Evolutionary conservation across 2,329 filamentous ascomycete genomes (phyloP).

Genomic region (Colletotrichum tropicale): DNA sequence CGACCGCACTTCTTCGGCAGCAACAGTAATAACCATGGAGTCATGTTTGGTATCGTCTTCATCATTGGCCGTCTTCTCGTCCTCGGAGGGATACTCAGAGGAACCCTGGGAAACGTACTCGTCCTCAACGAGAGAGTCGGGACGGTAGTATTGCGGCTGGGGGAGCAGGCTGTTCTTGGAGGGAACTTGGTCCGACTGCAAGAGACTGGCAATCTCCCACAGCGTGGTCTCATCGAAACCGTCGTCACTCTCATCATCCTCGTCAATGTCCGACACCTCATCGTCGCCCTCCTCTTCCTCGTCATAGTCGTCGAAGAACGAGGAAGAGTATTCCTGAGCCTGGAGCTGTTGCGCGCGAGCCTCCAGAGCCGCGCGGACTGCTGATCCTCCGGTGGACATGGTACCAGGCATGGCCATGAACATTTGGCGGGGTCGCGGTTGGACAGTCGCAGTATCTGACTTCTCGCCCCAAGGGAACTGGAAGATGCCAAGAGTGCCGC

Average conservation of each 20-base stretch:
- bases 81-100: conserved; percentile 25
- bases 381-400: conserved; percentile 45
- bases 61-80: conserved; percentile 28
- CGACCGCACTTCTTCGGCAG: conserved; percentile 25
- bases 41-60: conserved; percentile 25
- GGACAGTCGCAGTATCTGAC: conserved; percentile 58
- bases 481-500: conserved; percentile 67
- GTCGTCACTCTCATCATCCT: conserved; percentile 47
- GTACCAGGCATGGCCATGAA: conserved; percentile 57
- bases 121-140: conserved; percentile 27
- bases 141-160: conserved; percentile 18
- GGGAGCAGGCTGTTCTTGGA: conserved; percentile 57
- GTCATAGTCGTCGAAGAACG: conserved; percentile 66
- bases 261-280: conserved; percentile 36
- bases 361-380: conserved; percentile 32
- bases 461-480: conserved; percentile 70
- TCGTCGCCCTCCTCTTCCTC: conserved; percentile 50
- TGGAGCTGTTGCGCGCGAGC: conserved; percentile 39
- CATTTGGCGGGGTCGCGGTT: conserved; percentile 37
- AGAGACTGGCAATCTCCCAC: conserved; percentile 67
- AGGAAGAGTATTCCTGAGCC: conserved; percentile 47
- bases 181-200: conserved; percentile 56
- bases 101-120: conserved; percentile 32
- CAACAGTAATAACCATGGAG: conserved; percentile 35
- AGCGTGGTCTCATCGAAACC: conserved; percentile 66